Conservation (phyloP, 176 grass and related monocot species). For the Juncus inflexus region DNA sequence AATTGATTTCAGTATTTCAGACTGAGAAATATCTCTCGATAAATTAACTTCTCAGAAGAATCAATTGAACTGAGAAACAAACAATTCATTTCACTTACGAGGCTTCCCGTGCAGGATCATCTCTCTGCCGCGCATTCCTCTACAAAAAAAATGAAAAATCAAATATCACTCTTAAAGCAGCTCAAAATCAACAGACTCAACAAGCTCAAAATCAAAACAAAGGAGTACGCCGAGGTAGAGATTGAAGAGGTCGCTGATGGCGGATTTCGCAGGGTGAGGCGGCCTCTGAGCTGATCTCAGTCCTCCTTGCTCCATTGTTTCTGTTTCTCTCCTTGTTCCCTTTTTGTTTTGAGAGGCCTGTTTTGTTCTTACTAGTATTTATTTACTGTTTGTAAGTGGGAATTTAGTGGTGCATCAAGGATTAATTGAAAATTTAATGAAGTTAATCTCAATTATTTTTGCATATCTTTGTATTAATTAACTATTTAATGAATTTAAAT, state of each 20-base stretch:
- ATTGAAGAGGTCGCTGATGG: slow-evolving; percentile 89
- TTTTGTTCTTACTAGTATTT: slow-evolving; percentile 13
- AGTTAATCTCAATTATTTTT: too few relatives aligned
- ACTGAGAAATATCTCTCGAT: not conserved
- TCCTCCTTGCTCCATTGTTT: not conserved
- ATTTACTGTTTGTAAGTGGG: not conserved
- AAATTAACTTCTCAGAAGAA: not conserved
- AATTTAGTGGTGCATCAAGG: too few relatives aligned
- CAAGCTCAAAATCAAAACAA: not conserved
- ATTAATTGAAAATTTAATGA: too few relatives aligned
- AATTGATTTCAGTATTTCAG: not conserved
- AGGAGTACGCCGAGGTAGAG: slow-evolving; percentile 76
- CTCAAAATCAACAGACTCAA: not conserved
- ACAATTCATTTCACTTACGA: slow-evolving; percentile 39
- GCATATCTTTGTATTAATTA: too few relatives aligned
- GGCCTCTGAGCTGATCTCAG: slow-evolving; percentile 39
- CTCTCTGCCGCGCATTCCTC: slow-evolving; percentile 74
- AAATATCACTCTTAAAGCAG: not conserved
- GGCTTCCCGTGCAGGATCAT: slow-evolving; percentile 59
- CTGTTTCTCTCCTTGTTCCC: not conserved
- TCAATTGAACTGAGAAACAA: slow-evolving; percentile 3
- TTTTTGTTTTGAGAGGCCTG: not conserved
- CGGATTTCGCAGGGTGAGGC: slow-evolving; percentile 54
- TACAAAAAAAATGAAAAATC: slow-evolving; percentile 34
- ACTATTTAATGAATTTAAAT: too few relatives aligned